Percentiles rank a stretch among this genome's conserved stretches.
phyloP scores from a whole-genome alignment of 345 rosid genomes.

The Bretschneidera sinensis region DNA sequence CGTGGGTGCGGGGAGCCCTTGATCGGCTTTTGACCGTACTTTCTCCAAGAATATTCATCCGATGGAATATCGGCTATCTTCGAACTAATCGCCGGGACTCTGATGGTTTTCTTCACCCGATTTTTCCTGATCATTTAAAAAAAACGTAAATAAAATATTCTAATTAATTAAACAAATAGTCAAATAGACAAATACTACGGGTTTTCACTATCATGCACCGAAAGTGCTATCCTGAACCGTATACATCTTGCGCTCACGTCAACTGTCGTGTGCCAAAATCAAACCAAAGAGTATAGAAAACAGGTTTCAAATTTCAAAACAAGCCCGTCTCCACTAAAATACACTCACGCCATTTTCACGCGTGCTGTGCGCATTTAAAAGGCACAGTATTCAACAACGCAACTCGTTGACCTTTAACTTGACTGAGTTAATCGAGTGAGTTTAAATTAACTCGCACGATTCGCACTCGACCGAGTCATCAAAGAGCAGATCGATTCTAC shows the following conservation, averaged over 20 bases:
- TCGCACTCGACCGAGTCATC: too few species aligned
- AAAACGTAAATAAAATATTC: neutral
- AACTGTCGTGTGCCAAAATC: too few species aligned
- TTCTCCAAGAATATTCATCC: constrained; percentile 92
- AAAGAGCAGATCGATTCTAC: too few species aligned
- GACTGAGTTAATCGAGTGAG: neutral
- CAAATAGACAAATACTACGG: neutral
- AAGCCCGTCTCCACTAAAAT: neutral
- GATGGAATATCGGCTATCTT: constrained; percentile 93
- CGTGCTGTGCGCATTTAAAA: constrained; percentile 19
- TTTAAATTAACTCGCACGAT: constrained; percentile 9
- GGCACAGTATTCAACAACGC: constrained; percentile 9
- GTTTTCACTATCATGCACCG: constrained; percentile 9
- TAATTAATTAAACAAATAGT: too few species aligned
- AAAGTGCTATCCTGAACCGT: neutral
- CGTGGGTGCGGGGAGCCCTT: constrained; percentile 96
- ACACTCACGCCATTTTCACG: constrained; percentile 24
- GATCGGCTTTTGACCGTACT: constrained; percentile 96
- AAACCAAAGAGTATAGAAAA: constrained; percentile 7
- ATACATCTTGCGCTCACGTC: too few species aligned
- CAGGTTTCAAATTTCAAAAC: neutral
- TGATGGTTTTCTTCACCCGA: constrained; percentile 61
- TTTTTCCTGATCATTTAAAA: constrained; percentile 45
- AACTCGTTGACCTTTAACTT: constrained; percentile 23
- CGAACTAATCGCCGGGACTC: constrained; percentile 85